Percentiles rank a stretch among this genome's conserved stretches.
Evolutionary conservation across 108 stramenopile species (phyloP).

Genomic region (Cyclotella kingstonii): DNA sequence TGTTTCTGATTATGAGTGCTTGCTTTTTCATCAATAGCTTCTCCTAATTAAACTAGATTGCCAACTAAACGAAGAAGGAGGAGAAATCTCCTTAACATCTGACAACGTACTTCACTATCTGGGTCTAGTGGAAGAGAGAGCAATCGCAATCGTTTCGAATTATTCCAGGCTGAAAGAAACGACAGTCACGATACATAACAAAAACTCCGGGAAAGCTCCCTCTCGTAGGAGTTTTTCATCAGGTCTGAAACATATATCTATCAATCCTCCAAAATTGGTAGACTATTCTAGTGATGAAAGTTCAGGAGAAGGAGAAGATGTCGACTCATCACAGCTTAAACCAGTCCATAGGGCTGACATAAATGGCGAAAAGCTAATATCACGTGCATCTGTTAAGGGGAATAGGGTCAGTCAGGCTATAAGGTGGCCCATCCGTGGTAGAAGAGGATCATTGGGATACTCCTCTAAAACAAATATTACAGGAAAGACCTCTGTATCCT

Average conservation of each 20-base stretch:
- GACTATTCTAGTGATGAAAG: constrained; percentile 73
- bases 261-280: constrained; percentile 78
- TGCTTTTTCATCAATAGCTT: constrained; percentile 13
- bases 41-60: constrained; percentile 53
- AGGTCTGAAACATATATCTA: too few species aligned
- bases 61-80: constrained; percentile 19
- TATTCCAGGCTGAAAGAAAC: constrained; percentile 30
- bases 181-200: too few species aligned
- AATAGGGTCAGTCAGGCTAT: too few species aligned
- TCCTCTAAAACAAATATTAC: too few species aligned
- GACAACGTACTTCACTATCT: constrained; percentile 79
- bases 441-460: too few species aligned
- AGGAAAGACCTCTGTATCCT: too few species aligned
- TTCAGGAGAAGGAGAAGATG: constrained; percentile 57
- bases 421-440: too few species aligned
- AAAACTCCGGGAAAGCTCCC: too few species aligned
- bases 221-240: too few species aligned
- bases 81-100: constrained; percentile 62
- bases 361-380: constrained; percentile 62
- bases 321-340: constrained; percentile 19
- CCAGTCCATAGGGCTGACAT: constrained; percentile 56
- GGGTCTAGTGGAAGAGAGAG: constrained; percentile 71
- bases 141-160: constrained; percentile 56
- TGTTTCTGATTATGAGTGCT: too few species aligned
- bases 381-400: constrained; percentile 35